Conservation (phyloP, 139 green algal genomes). For the Volvox africanus region DNA sequence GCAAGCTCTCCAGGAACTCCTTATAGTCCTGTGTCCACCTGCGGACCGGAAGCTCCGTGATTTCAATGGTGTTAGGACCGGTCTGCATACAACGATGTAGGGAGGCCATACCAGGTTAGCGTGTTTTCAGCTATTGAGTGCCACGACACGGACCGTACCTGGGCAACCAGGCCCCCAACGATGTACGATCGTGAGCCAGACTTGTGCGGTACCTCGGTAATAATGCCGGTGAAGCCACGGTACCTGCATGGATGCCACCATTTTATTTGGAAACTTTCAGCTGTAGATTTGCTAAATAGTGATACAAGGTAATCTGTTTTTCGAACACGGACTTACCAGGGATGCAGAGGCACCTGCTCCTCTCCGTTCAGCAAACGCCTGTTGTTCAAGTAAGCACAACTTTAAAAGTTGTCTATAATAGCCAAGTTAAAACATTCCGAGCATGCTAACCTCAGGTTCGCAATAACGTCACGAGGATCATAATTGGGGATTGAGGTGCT, state of each 20-base stretch:
- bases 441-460: constrained; percentile 76
- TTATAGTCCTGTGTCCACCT: constrained; percentile 99
- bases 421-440: too few species aligned
- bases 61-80: constrained; percentile 82
- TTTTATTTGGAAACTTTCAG: neutral
- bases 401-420: too few species aligned
- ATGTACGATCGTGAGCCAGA: constrained; percentile 78
- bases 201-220: constrained; percentile 79
- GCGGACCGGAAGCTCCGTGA: constrained; percentile 96
- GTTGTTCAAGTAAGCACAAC: neutral
- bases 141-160: constrained; percentile 55
- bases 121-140: too few species aligned
- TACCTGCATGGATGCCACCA: constrained; percentile 31
- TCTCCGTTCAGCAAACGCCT: constrained; percentile 83
- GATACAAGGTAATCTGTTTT: too few species aligned
- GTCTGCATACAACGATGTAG: neutral
- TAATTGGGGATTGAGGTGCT: constrained; percentile 98
- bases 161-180: constrained; percentile 77
- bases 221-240: constrained; percentile 74
- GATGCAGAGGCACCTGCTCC: constrained; percentile 83
- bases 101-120: too few species aligned
- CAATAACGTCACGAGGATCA: constrained; percentile 93
- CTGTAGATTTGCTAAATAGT: too few species aligned
- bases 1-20: constrained; percentile 95
- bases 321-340: constrained; percentile 83